Evolutionary conservation across 306 rosid genomes (phyloP).

Genomic region (Elaeagnus macrophylla): DNA sequence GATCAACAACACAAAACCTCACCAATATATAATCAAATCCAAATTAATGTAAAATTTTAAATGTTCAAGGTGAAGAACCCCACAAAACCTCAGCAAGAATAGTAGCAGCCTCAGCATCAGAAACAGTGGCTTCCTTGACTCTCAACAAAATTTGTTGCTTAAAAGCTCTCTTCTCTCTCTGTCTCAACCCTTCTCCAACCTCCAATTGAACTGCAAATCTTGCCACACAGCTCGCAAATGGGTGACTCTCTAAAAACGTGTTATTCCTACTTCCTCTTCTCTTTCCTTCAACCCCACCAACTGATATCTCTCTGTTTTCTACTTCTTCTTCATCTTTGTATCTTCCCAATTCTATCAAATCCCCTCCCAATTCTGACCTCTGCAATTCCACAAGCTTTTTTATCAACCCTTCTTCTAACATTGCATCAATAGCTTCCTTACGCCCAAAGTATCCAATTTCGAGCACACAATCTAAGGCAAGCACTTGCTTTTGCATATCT

Average conservation of each 20-base stretch:
- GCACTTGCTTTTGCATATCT: constrained; percentile 28
- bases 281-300: constrained; percentile 23
- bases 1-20: too few relatives aligned
- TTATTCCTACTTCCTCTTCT: constrained; percentile 19
- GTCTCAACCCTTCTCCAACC: constrained; percentile 87
- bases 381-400: constrained; percentile 66
- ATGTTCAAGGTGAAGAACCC: constrained; percentile 57
- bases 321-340: constrained; percentile 8
- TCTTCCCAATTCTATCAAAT: constrained; percentile 32
- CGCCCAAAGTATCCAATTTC: constrained; percentile 85
- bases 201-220: constrained; percentile 81
- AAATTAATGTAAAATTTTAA: not conserved
- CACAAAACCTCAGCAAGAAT: constrained; percentile 77
- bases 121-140: constrained; percentile 51
- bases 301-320: constrained; percentile 15
- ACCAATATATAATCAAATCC: too few relatives aligned
- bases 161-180: constrained; percentile 72
- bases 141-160: constrained; percentile 52
- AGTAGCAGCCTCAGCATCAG: constrained; percentile 85
- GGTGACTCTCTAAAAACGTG: constrained; percentile 37
- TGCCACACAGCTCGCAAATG: constrained; percentile 73
- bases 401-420: constrained; percentile 58
- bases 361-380: constrained; percentile 56
- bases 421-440: constrained; percentile 77
- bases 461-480: constrained; percentile 52